Conservation (phyloP, 192 early-diverging fungal species). For the Coemansia erecta region DNA sequence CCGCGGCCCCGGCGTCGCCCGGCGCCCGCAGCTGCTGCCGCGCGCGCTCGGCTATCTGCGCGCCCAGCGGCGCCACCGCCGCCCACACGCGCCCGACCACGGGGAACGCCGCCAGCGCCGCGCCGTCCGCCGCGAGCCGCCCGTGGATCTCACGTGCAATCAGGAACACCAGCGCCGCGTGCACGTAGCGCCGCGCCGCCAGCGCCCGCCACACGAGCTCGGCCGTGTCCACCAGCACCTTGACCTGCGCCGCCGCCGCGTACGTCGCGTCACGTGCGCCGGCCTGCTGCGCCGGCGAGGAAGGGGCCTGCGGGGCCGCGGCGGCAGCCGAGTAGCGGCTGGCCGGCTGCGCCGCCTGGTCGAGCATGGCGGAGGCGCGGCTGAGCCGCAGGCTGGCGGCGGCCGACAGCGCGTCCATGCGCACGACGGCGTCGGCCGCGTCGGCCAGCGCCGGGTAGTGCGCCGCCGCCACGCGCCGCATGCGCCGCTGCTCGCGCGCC, state of each 20-base stretch:
- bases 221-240: slow-evolving; percentile 44
- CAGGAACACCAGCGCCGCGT: slow-evolving; percentile 41
- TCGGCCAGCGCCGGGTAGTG: slow-evolving; percentile 48
- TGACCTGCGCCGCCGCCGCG: slow-evolving; percentile 44
- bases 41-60: slow-evolving; percentile 27
- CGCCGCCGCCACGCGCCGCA: slow-evolving; percentile 29
- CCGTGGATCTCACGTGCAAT: slow-evolving; percentile 34
- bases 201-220: slow-evolving; percentile 50
- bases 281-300: no score
- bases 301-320: no score
- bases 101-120: slow-evolving; percentile 29
- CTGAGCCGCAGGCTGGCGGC: slow-evolving; percentile 17
- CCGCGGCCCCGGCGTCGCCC: slow-evolving; percentile 9
- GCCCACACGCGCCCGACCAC: slow-evolving; percentile 46
- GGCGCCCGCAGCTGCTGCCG: slow-evolving; percentile 11
- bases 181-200: slow-evolving; percentile 25
- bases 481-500: slow-evolving; percentile 24
- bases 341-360: slow-evolving; percentile 2
- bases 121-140: neutral
- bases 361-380: slow-evolving; percentile 17
- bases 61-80: slow-evolving; percentile 28
- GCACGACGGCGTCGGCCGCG: slow-evolving; percentile 40
- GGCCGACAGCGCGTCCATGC: slow-evolving; percentile 32
- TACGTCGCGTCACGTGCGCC: slow-evolving; percentile 11
- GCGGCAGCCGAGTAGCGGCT: neutral